Base-by-base conservation (phyloP, 768 basidiomycete species). In the Tubosaeta brunneosetosa region DNA sequence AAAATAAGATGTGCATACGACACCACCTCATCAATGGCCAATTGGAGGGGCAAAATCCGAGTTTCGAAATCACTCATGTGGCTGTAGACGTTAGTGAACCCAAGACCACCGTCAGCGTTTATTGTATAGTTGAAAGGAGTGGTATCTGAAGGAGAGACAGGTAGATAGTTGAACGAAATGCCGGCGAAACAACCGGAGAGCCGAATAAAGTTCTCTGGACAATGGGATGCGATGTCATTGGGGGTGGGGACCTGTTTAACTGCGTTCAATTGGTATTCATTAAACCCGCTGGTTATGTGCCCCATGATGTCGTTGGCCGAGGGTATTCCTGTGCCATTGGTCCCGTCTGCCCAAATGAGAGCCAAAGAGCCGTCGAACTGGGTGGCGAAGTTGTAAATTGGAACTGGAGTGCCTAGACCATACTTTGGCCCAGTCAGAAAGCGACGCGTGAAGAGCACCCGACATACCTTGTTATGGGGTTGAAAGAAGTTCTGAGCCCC, bases 191-290 rank as follows among this genome's bases (percentile, higher is more conserved):
- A 91, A 51, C 81, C 72, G 3, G 87, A 88, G 47, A 80, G 75
- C 8, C 76, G 59, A 46, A 86, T 83, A 71, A 86, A 89, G 69
- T 91, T 91, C 62, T 86, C 80, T 8, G 82, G 86, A 62, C 89
- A 91, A 32, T 71, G 64, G 0, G 71, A 56, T 0, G 79, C 75
- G 13, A 91, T 82, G 25, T 81, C 77, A 4, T 67, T 62, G 0
- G 75, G 71, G 26, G 70, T 74, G 29, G 66, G 63, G 11, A 84
- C 73, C 61, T 83, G 68, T 49, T 73, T 73, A 33, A 91, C 75
- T 3, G 72, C 73, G 4, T 60, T 62, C 2, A 73, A 69, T 62
- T 89, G 85, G 17, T 59, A 52, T 0, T 69, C 49, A 12, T 70
- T 71, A 57, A 88, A 85, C 3, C 74, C 72, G 16, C 71, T 63